A percentile compares a stretch with the other conserved stretches of the same genome.
Conservation (phyloP, 2,329 filamentous ascomycete species). For the Sarocladiaceae sp. region DNA sequence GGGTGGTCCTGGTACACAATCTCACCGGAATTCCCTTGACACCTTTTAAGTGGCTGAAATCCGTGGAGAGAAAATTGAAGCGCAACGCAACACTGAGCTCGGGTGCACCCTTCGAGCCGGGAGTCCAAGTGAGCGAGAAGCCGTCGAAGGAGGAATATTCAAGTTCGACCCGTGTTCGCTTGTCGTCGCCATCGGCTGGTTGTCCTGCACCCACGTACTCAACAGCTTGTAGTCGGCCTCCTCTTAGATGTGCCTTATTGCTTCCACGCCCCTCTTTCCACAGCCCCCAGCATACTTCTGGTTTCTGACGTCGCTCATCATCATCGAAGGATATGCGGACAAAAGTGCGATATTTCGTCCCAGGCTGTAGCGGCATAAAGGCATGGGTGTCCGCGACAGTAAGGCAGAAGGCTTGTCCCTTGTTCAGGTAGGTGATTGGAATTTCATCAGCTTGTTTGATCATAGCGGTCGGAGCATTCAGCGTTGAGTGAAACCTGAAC, state of each 20-base stretch:
- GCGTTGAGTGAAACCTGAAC: constrained; percentile 82
- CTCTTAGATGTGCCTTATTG: constrained; percentile 89
- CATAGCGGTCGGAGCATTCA: constrained; percentile 96
- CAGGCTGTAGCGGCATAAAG: constrained; percentile 48
- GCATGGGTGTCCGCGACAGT: constrained; percentile 73
- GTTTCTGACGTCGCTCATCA: constrained; percentile 81
- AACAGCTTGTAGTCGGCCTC: constrained; percentile 87
- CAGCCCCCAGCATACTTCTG: constrained; percentile 74
- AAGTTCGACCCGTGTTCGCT: constrained; percentile 61
- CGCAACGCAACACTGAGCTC: constrained; percentile 86
- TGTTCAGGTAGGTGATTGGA: constrained; percentile 96
- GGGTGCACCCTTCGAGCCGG: constrained; percentile 57
- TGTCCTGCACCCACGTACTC: constrained; percentile 75
- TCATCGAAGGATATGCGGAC: constrained; percentile 97
- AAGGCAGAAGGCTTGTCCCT: constrained; percentile 88
- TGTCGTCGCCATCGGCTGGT: constrained; percentile 55
- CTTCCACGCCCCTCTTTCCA: constrained; percentile 97
- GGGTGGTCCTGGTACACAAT: constrained; percentile 83
- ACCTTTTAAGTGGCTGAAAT: constrained; percentile 97
- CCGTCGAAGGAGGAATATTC: constrained; percentile 84
- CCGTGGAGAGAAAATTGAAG: constrained; percentile 97
- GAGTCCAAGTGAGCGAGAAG: constrained; percentile 85
- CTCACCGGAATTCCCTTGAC: constrained; percentile 96
- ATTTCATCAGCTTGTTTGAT: constrained; percentile 85
- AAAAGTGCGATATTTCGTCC: constrained; percentile 77